These are phyloP conservation scores for Saccharomycopsis hybrid DNA, from an alignment of 1,139 yeast species.

Conservation along the genomic window DNA sequence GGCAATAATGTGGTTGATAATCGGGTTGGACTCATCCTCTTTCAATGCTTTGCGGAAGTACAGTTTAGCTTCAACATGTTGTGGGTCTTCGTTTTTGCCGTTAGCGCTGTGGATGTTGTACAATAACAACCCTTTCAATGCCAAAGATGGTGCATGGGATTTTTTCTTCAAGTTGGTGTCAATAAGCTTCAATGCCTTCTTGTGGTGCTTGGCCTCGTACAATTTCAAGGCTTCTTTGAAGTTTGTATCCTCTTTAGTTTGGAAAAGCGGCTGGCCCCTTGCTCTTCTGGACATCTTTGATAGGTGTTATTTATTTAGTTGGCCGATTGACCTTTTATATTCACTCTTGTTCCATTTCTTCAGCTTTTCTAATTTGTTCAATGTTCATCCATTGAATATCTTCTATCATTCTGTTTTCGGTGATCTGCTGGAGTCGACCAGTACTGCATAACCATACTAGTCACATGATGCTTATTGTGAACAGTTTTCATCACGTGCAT, in stretches of 20 bases:
- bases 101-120: constrained; percentile 28
- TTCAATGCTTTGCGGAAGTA: constrained; percentile 60
- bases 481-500: no score
- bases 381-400: not conserved
- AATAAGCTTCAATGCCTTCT: constrained; percentile 70
- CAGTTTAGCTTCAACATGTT: constrained; percentile 48
- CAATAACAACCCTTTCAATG: constrained; percentile 75
- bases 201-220: constrained; percentile 82
- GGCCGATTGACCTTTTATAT: not conserved
- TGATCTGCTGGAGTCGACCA: no score
- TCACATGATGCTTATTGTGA: no score
- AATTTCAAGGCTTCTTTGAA: constrained; percentile 78
- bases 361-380: not conserved
- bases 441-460: no score
- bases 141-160: constrained; percentile 72
- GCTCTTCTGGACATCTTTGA: constrained; percentile 10
- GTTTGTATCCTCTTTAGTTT: constrained; percentile 53
- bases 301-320: not conserved
- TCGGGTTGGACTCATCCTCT: constrained; percentile 38
- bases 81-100: constrained; percentile 15
- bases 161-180: constrained; percentile 73
- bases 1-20: constrained; percentile 83
- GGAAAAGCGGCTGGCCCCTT: constrained; percentile 6
- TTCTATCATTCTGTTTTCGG: no score
- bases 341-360: not conserved